Conservation (phyloP, 176 grass and related monocot species). For the Cocos nucifera region DNA sequence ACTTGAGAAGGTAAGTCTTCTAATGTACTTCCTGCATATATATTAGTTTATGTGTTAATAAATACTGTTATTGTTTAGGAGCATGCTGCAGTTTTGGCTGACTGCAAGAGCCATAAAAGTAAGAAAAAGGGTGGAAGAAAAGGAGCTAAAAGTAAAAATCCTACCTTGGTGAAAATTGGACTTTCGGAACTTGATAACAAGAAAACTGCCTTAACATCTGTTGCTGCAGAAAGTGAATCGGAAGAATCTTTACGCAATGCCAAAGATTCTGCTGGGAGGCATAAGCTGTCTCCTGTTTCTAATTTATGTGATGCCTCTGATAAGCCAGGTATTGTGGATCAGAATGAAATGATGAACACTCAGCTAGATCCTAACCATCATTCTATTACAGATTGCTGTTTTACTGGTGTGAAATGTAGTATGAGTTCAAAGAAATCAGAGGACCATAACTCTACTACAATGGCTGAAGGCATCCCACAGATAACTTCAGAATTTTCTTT, state of each 20-base stretch:
- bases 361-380: constrained; percentile 16
- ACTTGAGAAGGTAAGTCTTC: background rate
- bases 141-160: constrained; percentile 58
- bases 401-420: constrained; percentile 18
- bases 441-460: constrained; percentile 10
- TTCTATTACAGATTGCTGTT: constrained; percentile 15
- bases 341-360: constrained; percentile 19
- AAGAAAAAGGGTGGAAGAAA: constrained; percentile 81
- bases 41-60: no score
- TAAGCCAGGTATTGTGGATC: constrained; percentile 17
- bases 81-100: constrained; percentile 24
- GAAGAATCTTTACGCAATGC: constrained; percentile 6
- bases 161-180: constrained; percentile 29
- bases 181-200: constrained; percentile 29
- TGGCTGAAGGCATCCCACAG: constrained; percentile 22
- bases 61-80: constrained; percentile 17
- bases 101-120: constrained; percentile 40
- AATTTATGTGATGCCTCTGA: constrained; percentile 23
- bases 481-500: constrained; percentile 22
- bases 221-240: constrained; percentile 24
- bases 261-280: constrained; percentile 19
- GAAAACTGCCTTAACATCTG: constrained; percentile 24
- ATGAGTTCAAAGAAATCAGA: constrained; percentile 25
- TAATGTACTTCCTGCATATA: no score
- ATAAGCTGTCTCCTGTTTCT: constrained; percentile 28